Conservation (phyloP, 2,329 filamentous ascomycete genomes). For the Aspergillus quadrilineatus region DNA sequence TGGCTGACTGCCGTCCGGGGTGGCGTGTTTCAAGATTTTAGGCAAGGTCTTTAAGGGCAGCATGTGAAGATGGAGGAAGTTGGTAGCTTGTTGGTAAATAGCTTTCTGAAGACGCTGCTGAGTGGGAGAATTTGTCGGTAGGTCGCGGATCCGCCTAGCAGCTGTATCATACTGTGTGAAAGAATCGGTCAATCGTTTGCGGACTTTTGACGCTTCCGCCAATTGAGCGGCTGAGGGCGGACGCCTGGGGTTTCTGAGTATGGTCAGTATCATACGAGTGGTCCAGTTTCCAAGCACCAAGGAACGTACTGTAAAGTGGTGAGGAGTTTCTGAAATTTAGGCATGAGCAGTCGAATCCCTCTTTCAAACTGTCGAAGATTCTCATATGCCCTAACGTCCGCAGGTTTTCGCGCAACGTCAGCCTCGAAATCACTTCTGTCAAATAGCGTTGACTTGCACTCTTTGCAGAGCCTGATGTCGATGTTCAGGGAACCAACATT, state of each 20-base stretch:
- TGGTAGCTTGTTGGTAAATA: conserved; percentile 77
- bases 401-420: conserved; percentile 65
- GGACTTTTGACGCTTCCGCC: conserved; percentile 80
- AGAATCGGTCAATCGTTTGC: conserved; percentile 84
- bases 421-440: conserved; percentile 74
- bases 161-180: conserved; percentile 85
- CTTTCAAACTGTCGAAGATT: conserved; percentile 84
- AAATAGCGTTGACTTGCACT: conserved; percentile 74
- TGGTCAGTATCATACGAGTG: neutral
- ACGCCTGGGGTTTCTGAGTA: conserved; percentile 58
- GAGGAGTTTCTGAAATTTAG: conserved; percentile 78
- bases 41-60: conserved; percentile 76
- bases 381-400: conserved; percentile 77
- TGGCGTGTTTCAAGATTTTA: conserved; percentile 63
- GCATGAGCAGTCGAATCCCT: conserved; percentile 77
- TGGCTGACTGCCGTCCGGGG: conserved; percentile 47
- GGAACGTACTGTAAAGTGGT: conserved; percentile 62
- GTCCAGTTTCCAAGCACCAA: no score
- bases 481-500: conserved; percentile 61
- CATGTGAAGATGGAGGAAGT: conserved; percentile 87
- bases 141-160: conserved; percentile 75
- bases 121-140: conserved; percentile 69
- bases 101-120: conserved; percentile 76
- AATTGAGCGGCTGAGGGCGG: conserved; percentile 69
- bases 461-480: conserved; percentile 87